These are phyloP conservation scores for Oemleria cerasiformis DNA, from an alignment of 306 rosid species.

Conservation along the genomic window DNA sequence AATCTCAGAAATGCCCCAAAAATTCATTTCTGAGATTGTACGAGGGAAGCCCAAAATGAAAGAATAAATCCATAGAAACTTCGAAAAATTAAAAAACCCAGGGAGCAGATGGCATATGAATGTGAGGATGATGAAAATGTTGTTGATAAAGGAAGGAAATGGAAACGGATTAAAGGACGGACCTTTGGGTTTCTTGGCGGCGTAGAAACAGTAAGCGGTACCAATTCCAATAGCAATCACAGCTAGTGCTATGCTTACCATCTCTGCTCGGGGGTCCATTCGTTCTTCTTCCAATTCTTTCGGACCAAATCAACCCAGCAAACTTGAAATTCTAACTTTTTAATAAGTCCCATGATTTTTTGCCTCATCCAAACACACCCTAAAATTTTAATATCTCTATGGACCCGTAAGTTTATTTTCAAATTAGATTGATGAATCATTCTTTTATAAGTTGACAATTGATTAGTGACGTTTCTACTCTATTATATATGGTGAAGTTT, in stretches of 20 bases:
- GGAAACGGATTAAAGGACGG: background rate
- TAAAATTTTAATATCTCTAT: no score
- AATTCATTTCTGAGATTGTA: background rate
- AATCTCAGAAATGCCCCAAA: background rate
- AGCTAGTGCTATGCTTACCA: slow-evolving; percentile 47
- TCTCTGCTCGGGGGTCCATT: slow-evolving; percentile 43
- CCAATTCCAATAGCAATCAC: slow-evolving; percentile 49
- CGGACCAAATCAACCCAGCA: background rate
- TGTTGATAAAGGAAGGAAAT: background rate
- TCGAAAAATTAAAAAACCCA: background rate
- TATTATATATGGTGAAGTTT: no score
- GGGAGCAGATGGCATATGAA: background rate
- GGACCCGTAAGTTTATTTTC: no score
- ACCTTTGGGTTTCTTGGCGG: slow-evolving; percentile 59
- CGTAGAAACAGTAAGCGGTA: slow-evolving; percentile 54
- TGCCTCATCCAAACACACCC: no score
- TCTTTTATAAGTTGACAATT: no score
- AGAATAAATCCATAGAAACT: background rate
- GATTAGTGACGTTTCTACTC: no score
- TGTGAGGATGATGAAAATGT: background rate
- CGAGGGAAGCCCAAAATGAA: background rate
- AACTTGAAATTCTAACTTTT: no score
- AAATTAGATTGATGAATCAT: no score
- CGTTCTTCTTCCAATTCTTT: slow-evolving; percentile 20
- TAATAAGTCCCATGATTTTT: no score